A percentile compares a stretch with the other conserved stretches of the same genome.
Evolutionary conservation across 164 flowering plant genomes (phyloP).

Genomic region (Brasenia schreberi): DNA sequence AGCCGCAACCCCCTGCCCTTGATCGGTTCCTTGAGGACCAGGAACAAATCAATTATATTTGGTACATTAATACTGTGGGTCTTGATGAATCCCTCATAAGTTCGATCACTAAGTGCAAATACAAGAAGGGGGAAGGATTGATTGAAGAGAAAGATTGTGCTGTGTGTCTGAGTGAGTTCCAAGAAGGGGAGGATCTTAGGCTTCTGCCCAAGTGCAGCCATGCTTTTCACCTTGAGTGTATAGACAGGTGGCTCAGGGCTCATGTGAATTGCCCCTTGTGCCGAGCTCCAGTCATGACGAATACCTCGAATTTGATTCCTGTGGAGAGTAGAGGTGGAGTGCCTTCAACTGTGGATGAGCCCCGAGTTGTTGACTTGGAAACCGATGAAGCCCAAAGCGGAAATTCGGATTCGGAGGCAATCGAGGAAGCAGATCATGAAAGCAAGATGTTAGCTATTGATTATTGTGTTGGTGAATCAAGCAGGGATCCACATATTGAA

Average conservation of each 20-base stretch:
- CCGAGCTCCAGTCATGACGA: constrained; percentile 34
- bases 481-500: neutral
- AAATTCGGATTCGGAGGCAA: neutral
- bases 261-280: constrained; percentile 82
- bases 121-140: constrained; percentile 49
- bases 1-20: neutral
- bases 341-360: neutral
- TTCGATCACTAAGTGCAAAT: constrained; percentile 52
- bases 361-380: neutral
- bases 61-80: constrained; percentile 34
- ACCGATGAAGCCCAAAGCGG: neutral
- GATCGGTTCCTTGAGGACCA: constrained; percentile 13
- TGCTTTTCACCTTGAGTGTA: constrained; percentile 72
- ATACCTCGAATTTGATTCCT: neutral
- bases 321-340: neutral
- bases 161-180: constrained; percentile 67
- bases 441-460: neutral
- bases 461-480: neutral
- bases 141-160: constrained; percentile 72
- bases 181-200: constrained; percentile 58
- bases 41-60: constrained; percentile 18
- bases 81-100: constrained; percentile 64
- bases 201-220: constrained; percentile 82
- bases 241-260: constrained; percentile 76
- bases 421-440: neutral